Conservation (phyloP, 2,329 filamentous ascomycete species). For the Cadophora luteo-olivacea region DNA sequence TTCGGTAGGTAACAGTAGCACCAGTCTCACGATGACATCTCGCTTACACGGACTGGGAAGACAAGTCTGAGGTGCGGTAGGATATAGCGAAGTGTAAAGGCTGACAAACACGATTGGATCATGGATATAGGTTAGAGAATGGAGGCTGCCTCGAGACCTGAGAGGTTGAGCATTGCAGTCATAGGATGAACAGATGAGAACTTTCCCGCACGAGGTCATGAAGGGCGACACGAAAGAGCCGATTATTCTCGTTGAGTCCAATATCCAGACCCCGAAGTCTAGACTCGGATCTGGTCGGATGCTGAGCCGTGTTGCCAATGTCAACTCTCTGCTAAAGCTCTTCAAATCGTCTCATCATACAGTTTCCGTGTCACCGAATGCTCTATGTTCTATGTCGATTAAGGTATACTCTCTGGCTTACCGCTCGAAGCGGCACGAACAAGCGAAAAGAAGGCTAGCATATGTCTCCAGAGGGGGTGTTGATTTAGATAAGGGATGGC, state of each 20-base stretch:
- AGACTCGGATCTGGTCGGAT: background rate
- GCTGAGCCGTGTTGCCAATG: background rate
- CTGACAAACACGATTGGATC: background rate
- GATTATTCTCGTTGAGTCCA: background rate
- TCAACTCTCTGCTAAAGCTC: background rate
- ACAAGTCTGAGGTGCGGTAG: background rate
- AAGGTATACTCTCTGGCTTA: background rate
- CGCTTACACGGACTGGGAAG: background rate
- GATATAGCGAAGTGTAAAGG: background rate
- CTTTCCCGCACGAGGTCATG: background rate
- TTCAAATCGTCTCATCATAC: background rate
- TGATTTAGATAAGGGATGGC: background rate
- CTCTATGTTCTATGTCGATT: background rate
- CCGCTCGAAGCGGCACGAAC: background rate
- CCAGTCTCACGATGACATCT: background rate
- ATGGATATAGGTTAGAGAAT: background rate
- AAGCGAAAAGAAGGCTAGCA: background rate
- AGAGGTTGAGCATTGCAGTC: background rate
- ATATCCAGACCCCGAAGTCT: background rate
- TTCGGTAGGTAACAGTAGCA: background rate
- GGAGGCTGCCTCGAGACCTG: background rate
- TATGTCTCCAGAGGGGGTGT: background rate
- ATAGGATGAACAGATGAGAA: background rate
- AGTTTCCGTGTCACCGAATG: background rate
- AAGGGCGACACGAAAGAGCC: background rate